These are phyloP conservation scores for Emergomyces africanus DNA, from an alignment of 2,329 filamentous ascomycete species.

Conservation along the genomic window DNA sequence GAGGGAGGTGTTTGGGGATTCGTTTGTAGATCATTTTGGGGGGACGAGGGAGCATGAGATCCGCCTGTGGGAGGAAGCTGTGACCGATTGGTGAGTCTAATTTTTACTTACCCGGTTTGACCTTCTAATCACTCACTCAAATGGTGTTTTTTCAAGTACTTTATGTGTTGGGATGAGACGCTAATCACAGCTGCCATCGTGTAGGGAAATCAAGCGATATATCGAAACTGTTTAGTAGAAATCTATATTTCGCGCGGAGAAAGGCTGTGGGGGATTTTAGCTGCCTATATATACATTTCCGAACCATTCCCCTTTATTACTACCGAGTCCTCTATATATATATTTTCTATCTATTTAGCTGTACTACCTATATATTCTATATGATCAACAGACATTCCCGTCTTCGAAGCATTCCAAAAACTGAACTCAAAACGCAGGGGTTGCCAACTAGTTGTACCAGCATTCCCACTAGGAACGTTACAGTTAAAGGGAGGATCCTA, in stretches of 20 bases:
- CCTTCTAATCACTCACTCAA: neutral
- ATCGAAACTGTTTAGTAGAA: slow-evolving; percentile 54
- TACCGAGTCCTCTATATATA: neutral
- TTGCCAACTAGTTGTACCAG: too few species aligned
- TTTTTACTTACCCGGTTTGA: slow-evolving; percentile 15
- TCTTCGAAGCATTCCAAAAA: too few species aligned
- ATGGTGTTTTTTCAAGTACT: slow-evolving; percentile 4
- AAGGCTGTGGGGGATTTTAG: neutral
- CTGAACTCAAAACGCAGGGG: too few species aligned
- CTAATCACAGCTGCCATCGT: slow-evolving; percentile 1
- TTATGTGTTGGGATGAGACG: neutral
- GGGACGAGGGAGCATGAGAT: slow-evolving; percentile 89
- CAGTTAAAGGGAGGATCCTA: too few species aligned
- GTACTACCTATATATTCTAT: too few species aligned
- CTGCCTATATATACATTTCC: neutral
- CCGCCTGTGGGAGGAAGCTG: slow-evolving; percentile 83
- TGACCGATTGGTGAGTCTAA: slow-evolving; percentile 74
- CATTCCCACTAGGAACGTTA: too few species aligned
- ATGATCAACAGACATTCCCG: too few species aligned
- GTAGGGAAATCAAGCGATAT: slow-evolving; percentile 63
- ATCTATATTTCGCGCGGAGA: neutral
- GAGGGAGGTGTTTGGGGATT: slow-evolving; percentile 85
- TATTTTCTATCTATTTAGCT: neutral
- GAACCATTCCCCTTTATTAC: neutral
- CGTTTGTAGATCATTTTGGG: slow-evolving; percentile 90